Conservation (phyloP, 2,329 filamentous ascomycete genomes). For the Coniochaeta prunicola region DNA sequence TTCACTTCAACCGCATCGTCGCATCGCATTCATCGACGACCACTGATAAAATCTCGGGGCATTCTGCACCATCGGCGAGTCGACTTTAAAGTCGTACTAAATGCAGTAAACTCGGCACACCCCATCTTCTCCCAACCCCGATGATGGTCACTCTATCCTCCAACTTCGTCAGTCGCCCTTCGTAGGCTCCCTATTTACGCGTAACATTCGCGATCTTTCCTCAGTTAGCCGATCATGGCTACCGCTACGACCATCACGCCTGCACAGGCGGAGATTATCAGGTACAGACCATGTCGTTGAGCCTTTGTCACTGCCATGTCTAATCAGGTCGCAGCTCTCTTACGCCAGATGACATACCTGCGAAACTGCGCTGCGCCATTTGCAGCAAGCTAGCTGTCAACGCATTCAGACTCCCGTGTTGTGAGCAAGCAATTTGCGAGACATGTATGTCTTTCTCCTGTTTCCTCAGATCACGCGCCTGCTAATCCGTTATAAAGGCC, state of each 20-base stretch:
- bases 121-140: not conserved
- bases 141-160: not conserved
- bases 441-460: constrained; percentile 51
- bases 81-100: not conserved
- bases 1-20: not conserved
- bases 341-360: constrained; percentile 79
- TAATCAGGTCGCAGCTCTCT: constrained; percentile 51
- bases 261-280: constrained; percentile 52
- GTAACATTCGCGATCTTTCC: not conserved
- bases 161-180: not conserved
- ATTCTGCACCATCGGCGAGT: not conserved
- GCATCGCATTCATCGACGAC: not conserved
- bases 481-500: constrained; percentile 36
- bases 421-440: constrained; percentile 91
- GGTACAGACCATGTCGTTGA: constrained; percentile 25
- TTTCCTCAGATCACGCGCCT: not conserved
- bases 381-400: constrained; percentile 89
- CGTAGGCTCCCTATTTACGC: not conserved
- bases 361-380: constrained; percentile 88
- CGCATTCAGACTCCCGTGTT: constrained; percentile 86
- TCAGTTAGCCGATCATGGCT: constrained; percentile 12
- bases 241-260: constrained; percentile 29
- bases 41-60: not conserved
- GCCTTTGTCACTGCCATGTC: not conserved
- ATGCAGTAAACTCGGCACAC: not conserved